phyloP scores from a whole-genome alignment of 306 rosid species.

The Abrus precatorius region DNA sequence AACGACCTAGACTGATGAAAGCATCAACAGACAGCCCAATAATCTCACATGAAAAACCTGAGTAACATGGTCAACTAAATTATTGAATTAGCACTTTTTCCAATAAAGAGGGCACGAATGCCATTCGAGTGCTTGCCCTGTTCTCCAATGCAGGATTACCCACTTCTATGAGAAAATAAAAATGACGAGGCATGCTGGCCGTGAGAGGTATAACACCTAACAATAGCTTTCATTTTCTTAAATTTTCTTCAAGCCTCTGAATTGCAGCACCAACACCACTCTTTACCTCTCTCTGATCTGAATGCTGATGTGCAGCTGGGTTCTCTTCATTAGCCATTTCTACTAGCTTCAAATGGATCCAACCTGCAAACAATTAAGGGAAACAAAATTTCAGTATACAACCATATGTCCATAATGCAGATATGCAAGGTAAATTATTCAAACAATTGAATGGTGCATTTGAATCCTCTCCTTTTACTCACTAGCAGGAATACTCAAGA shows the following conservation, averaged over 20 bases:
- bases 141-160: constrained; percentile 9
- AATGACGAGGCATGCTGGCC: neutral
- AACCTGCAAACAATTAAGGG: constrained; percentile 65
- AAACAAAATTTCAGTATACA: constrained; percentile 41
- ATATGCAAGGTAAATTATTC: constrained; percentile 16
- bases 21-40: neutral
- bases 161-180: constrained; percentile 28
- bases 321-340: constrained; percentile 85
- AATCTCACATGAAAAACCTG: constrained; percentile 29
- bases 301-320: constrained; percentile 45
- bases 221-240: constrained; percentile 61
- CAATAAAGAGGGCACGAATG: constrained; percentile 19
- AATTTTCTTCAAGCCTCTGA: constrained; percentile 84
- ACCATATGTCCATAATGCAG: constrained; percentile 19
- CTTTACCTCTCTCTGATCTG: constrained; percentile 62
- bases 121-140: constrained; percentile 15
- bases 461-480: constrained; percentile 23
- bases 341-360: constrained; percentile 89
- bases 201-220: constrained; percentile 4
- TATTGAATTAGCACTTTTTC: constrained; percentile 29
- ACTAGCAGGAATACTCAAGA: constrained; percentile 14
- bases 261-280: constrained; percentile 90
- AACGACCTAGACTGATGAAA: constrained; percentile 5
- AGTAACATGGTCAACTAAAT: constrained; percentile 17
- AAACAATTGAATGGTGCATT: constrained; percentile 26